These are phyloP conservation scores for Grigorovia transvaalensis DNA, from an alignment of 805 yeast species.

Conservation along the genomic window DNA sequence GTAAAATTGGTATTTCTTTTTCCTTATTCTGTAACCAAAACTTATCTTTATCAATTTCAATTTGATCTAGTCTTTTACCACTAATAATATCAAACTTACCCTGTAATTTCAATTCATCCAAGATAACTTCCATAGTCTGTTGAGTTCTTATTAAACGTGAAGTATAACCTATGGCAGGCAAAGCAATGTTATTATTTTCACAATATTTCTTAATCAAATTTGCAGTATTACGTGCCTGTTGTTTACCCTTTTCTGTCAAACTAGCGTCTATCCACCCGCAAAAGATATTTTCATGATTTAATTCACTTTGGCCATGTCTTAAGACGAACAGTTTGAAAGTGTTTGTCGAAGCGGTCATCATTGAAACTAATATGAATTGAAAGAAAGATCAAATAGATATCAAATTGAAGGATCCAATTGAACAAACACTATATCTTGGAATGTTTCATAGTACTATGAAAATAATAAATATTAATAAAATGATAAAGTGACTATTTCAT, in stretches of 20 bases:
- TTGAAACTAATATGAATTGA: background rate
- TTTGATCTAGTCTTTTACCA: conserved; percentile 5
- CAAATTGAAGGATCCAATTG: background rate
- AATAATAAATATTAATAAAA: too few relatives aligned
- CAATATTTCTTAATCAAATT: conserved; percentile 39
- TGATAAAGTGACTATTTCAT: too few relatives aligned
- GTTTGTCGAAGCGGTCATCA: conserved; percentile 1
- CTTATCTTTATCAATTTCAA: conserved; percentile 6
- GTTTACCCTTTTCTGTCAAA: conserved; percentile 54
- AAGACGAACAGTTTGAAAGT: conserved; percentile 33
- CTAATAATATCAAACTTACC: conserved; percentile 16
- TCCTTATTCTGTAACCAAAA: conserved; percentile 11
- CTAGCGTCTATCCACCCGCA: conserved; percentile 82
- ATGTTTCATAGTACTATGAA: too few relatives aligned
- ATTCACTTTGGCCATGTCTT: conserved; percentile 77
- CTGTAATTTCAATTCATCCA: conserved; percentile 35
- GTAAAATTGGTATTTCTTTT: conserved; percentile 40
- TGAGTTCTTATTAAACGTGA: conserved; percentile 65
- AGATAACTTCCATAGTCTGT: conserved; percentile 61
- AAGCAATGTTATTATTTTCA: conserved; percentile 11
- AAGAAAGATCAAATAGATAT: background rate
- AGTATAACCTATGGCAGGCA: conserved; percentile 56
- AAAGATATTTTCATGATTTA: conserved; percentile 65
- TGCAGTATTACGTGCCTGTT: conserved; percentile 61
- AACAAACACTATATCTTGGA: too few relatives aligned